Conservation (phyloP, 768 basidiomycete genomes). For the Tricholomella constricta region DNA sequence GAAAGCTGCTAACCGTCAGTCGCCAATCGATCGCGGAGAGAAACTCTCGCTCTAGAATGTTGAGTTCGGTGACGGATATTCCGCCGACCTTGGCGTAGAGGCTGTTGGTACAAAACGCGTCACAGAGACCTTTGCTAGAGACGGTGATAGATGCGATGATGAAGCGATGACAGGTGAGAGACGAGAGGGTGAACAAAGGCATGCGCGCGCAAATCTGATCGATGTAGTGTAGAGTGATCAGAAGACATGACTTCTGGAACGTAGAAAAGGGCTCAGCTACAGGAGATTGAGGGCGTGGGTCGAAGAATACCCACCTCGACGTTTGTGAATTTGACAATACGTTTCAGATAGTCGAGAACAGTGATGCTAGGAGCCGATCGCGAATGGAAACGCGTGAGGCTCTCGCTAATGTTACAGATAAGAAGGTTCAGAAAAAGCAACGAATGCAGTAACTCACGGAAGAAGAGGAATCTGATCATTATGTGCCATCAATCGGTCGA, state of each 20-base stretch:
- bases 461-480: constrained; percentile 95
- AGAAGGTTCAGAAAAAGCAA: constrained; percentile 10
- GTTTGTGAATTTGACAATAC: constrained; percentile 94
- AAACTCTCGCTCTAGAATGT: constrained; percentile 94
- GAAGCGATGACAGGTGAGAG: constrained; percentile 97
- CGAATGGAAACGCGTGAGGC: constrained; percentile 95
- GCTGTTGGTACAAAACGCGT: constrained; percentile 92
- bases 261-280: constrained; percentile 4
- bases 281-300: constrained; percentile 9
- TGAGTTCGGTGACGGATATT: constrained; percentile 87
- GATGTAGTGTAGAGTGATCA: constrained; percentile 87
- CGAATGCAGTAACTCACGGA: constrained; percentile 55
- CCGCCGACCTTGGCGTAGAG: constrained; percentile 98
- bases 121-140: constrained; percentile 92
- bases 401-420: constrained; percentile 56
- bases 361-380: constrained; percentile 85
- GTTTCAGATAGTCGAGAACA: constrained; percentile 89
- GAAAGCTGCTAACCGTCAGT: constrained; percentile 73
- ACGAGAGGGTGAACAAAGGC: constrained; percentile 90
- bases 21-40: constrained; percentile 91
- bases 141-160: constrained; percentile 92
- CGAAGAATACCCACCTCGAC: constrained; percentile 69
- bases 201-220: constrained; percentile 89
- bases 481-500: constrained; percentile 90
- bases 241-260: constrained; percentile 70